Percentiles rank a stretch among this genome's conserved stretches.
Evolutionary conservation across 2,329 filamentous ascomycete species (phyloP).

Genomic region (Fusarium floridanum): DNA sequence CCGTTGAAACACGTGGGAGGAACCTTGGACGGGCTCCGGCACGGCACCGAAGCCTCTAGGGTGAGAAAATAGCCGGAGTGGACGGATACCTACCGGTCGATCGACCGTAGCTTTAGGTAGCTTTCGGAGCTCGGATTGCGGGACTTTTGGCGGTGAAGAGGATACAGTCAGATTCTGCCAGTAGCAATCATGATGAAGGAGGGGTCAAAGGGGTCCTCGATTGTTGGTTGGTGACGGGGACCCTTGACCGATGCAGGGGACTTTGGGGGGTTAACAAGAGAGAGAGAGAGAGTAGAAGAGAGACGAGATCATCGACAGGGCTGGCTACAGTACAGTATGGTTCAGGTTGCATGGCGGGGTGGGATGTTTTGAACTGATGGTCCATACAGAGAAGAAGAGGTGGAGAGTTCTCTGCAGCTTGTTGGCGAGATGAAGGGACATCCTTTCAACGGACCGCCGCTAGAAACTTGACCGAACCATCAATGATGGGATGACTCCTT

Average conservation of each 20-base stretch:
- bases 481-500: slow-evolving; percentile 21
- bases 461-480: slow-evolving; percentile 3
- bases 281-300: neutral
- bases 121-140: neutral
- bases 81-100: neutral
- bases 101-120: neutral
- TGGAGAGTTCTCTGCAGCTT: slow-evolving; percentile 10
- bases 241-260: slow-evolving; percentile 31
- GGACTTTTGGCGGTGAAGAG: slow-evolving; percentile 21
- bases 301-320: slow-evolving; percentile 26
- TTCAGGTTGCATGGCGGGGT: slow-evolving; percentile 25
- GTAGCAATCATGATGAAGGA: slow-evolving; percentile 31
- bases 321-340: slow-evolving; percentile 11
- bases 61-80: neutral
- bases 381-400: slow-evolving; percentile 31
- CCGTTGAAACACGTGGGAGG: slow-evolving; percentile 33
- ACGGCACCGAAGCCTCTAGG: slow-evolving; percentile 1
- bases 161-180: slow-evolving; percentile 10
- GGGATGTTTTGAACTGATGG: slow-evolving; percentile 27
- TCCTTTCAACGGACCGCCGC: slow-evolving; percentile 12
- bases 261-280: slow-evolving; percentile 2
- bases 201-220: slow-evolving; percentile 18
- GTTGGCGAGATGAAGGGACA: neutral
- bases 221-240: slow-evolving; percentile 26
- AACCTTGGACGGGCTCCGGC: neutral